Evolutionary conservation across 2,329 filamentous ascomycete species (phyloP), one percentile per base, ranked within the genome.

Genomic region (Trichoderma sp.): DNA sequence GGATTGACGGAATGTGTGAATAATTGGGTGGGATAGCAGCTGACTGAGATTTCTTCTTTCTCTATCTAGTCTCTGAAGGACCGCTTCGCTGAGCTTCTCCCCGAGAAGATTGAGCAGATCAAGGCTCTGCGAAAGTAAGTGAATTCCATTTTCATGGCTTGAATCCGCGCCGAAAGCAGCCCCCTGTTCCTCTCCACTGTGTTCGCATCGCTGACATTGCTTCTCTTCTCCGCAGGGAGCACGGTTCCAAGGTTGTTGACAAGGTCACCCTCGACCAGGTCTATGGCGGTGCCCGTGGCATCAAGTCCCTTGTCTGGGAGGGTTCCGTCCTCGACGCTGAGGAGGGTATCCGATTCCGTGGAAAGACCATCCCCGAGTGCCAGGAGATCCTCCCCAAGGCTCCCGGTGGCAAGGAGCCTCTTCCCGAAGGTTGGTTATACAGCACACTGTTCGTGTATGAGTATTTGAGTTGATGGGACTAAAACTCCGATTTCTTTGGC

Each of bases 191-290:
- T n/a, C 4, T 43, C 19, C 33, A n/a, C 16, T 16, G 11, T 55
- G 35, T n/a, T 62, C 58, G 16, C 49, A 19, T 72, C 71, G 49
- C 72, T 77, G 71, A 76, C 70, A 7, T 55, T 57, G 13, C 65
- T 40, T 21, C 29, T 57, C 40, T 40, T 59, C 37, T 53, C 58
- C 52, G 71, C 76, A 97, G 94, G 86, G 95, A 97, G 81, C 89
- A 96, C 83, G 96, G 96, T 82, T 92, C 87, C 87, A 98, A 95
- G 87, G 93, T 98, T 78, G 81, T 99, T 76, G 95, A 96, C 83
- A 93, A 98, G 89, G 93, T 99, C 81, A 99, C 96, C 72, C 92
- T 99, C 75, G 96, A 98, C 88, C 96, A 99, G 87, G 96, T 97
- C 81, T 99, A 98, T 83, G 96, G 96, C 82, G 96, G 96, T 90